Evolutionary conservation across 1,284 basidiomycete species (phyloP).

Genomic region (Tausonia pullulans): DNA sequence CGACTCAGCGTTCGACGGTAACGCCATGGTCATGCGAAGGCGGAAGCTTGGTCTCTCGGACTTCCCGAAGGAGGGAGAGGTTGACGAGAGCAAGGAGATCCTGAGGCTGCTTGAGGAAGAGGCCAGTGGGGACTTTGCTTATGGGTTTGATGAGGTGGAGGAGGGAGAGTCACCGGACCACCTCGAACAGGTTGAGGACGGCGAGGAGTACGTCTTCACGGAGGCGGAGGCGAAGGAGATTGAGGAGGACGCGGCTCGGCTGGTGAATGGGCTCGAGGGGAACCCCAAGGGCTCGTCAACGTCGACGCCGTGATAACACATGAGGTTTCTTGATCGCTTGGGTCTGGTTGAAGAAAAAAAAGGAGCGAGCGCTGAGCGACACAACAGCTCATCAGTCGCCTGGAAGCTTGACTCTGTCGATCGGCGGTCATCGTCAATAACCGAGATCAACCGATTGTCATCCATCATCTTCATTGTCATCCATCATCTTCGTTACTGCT

Average conservation of each 20-base stretch:
- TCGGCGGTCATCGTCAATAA: too few species aligned
- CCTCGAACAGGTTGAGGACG: background rate
- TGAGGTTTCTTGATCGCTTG: too few species aligned
- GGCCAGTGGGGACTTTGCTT: background rate
- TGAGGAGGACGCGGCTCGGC: background rate
- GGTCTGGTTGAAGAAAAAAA: too few species aligned
- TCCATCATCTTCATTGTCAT: too few species aligned
- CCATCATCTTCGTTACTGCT: too few species aligned
- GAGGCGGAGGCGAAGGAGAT: background rate
- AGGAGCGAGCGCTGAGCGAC: too few species aligned
- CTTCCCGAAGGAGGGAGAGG: constrained; percentile 15
- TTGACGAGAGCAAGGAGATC: constrained; percentile 14
- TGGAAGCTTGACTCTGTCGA: too few species aligned
- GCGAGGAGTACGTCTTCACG: background rate
- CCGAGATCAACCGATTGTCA: too few species aligned
- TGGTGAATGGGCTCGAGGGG: background rate
- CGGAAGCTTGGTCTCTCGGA: constrained; percentile 10
- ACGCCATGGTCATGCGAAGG: constrained; percentile 17
- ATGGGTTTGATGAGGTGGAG: background rate
- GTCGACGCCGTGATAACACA: too few species aligned
- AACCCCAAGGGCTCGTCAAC: too few species aligned
- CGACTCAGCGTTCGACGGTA: constrained; percentile 3
- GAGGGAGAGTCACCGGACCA: background rate
- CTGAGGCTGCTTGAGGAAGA: constrained; percentile 5
- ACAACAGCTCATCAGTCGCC: too few species aligned